These are phyloP conservation scores for Mycena galopus DNA, from an alignment of 768 basidiomycete species.

Conservation along the genomic window DNA sequence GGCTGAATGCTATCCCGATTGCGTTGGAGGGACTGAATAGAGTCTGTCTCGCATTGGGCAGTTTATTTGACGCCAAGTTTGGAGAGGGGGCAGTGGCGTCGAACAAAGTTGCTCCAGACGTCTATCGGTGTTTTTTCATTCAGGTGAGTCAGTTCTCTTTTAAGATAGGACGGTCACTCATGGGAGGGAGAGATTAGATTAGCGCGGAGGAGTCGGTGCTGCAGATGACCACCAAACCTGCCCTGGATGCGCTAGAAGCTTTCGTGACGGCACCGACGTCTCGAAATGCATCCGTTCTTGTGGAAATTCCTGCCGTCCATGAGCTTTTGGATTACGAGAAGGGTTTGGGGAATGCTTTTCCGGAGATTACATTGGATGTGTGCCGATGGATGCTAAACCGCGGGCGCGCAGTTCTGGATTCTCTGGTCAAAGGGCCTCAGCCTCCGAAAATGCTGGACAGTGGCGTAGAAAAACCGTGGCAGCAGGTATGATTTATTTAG, in stretches of 20 bases:
- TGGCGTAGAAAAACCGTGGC: neutral
- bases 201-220: conserved; percentile 6
- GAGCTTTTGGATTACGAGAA: conserved; percentile 8
- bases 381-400: conserved; percentile 7
- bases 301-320: conserved; percentile 7
- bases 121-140: conserved; percentile 25
- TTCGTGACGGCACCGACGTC: neutral
- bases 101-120: neutral
- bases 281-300: neutral
- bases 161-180: neutral
- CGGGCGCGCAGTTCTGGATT: neutral
- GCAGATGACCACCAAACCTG: neutral
- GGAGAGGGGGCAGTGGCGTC: neutral
- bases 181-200: neutral
- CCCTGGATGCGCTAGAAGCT: neutral
- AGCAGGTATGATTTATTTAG: conserved; percentile 8
- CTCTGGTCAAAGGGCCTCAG: neutral
- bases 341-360: neutral
- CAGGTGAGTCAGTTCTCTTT: neutral
- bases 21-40: neutral
- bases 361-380: neutral
- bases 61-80: neutral
- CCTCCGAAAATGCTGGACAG: neutral
- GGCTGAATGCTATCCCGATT: neutral
- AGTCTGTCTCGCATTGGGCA: neutral